These are phyloP conservation scores for Nymphaea thermarum DNA, from an alignment of 164 flowering plant species.

Conservation along the genomic window DNA sequence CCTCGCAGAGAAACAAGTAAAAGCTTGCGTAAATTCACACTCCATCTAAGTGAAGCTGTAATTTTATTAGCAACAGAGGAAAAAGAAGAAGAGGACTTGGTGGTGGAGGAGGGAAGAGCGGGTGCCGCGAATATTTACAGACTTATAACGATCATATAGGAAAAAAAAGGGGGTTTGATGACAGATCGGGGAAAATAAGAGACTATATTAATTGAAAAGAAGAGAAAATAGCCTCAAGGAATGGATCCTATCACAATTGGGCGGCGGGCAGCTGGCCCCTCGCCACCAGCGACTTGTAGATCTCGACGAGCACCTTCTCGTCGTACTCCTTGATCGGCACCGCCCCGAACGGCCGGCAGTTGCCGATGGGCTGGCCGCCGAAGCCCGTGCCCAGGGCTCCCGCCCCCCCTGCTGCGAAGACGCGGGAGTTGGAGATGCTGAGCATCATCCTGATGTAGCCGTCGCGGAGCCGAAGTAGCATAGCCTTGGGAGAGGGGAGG, in stretches of 20 bases:
- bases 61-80: too few relatives aligned
- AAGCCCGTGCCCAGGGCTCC: slow-evolving; percentile 15
- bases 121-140: background rate
- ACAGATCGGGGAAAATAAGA: background rate
- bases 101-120: too few relatives aligned
- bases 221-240: slow-evolving; percentile 10
- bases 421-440: slow-evolving; percentile 35
- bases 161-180: background rate
- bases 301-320: slow-evolving; percentile 56
- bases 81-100: too few relatives aligned
- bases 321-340: slow-evolving; percentile 55
- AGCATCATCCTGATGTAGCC: slow-evolving; percentile 77
- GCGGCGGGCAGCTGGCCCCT: slow-evolving; percentile 32
- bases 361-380: background rate
- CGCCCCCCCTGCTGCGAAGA: slow-evolving; percentile 11
- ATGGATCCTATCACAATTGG: background rate
- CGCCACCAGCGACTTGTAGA: slow-evolving; percentile 45
- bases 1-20: too few relatives aligned
- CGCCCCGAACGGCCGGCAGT: slow-evolving; percentile 9
- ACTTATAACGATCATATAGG: background rate
- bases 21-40: too few relatives aligned
- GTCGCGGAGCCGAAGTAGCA: slow-evolving; percentile 43
- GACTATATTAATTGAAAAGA: background rate
- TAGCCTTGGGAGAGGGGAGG: slow-evolving; percentile 29
- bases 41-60: too few relatives aligned